phyloP scores from a whole-genome alignment of 2,329 filamentous ascomycete species.

The Pseudogymnoascus sp. region DNA sequence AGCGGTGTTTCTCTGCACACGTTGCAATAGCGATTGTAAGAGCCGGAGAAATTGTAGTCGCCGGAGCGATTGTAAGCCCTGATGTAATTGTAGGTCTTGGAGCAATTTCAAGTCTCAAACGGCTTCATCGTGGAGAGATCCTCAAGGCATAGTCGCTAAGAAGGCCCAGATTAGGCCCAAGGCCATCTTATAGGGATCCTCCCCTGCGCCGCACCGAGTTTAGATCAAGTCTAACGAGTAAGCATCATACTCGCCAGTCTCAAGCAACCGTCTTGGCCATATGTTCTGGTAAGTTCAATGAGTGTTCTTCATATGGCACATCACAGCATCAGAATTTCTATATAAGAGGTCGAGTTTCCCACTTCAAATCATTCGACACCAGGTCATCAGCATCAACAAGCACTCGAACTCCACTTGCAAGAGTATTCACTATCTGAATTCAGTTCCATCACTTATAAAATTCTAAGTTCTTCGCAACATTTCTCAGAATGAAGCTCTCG shows the following conservation, averaged over 20 bases:
- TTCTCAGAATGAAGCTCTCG: neutral
- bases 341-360: neutral
- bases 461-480: neutral
- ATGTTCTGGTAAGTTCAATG: neutral
- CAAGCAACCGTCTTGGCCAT: neutral
- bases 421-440: neutral
- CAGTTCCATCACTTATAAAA: neutral
- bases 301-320: neutral
- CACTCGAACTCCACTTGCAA: neutral
- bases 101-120: too few relatives aligned
- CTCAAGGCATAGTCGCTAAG: neutral
- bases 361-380: neutral
- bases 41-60: too few relatives aligned
- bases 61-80: neutral
- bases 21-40: neutral
- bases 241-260: neutral
- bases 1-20: neutral
- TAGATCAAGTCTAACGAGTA: neutral
- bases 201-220: neutral
- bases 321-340: neutral
- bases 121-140: too few relatives aligned
- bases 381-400: neutral
- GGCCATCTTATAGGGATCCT: neutral
- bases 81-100: too few relatives aligned
- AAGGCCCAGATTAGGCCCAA: neutral